phyloP scores from a whole-genome alignment of 441 rosid species.

The Omphalea diandra region DNA sequence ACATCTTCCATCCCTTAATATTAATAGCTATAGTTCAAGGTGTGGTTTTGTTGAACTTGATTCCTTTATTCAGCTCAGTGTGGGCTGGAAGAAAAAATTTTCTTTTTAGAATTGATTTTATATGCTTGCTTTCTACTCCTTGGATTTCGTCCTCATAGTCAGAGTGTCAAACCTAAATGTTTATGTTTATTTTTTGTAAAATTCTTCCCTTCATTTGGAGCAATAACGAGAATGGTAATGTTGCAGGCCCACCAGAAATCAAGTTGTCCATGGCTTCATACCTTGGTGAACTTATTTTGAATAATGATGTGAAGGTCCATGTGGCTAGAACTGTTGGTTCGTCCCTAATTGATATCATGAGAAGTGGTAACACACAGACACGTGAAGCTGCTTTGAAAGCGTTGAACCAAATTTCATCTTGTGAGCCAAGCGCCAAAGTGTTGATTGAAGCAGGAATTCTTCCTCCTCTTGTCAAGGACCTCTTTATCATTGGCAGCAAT shows the following conservation, averaged over 20 bases:
- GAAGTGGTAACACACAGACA: conserved; percentile 57
- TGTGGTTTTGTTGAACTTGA: not conserved
- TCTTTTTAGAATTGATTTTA: not conserved
- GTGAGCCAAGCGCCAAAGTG: conserved; percentile 74
- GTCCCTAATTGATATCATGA: conserved; percentile 73
- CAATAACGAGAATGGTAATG: conserved; percentile 30
- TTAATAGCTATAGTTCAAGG: not conserved
- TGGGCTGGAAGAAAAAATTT: not conserved
- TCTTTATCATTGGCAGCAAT: conserved; percentile 68
- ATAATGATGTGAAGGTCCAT: conserved; percentile 70
- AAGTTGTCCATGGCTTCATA: conserved; percentile 84
- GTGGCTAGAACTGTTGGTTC: conserved; percentile 89
- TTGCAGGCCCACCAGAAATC: conserved; percentile 79
- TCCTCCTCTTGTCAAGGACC: conserved; percentile 83
- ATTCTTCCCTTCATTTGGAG: conserved; percentile 17
- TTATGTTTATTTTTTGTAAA: not conserved
- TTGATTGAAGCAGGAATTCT: conserved; percentile 81
- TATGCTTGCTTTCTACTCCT: not conserved
- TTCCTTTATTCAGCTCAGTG: not conserved
- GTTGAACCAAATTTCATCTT: conserved; percentile 82
- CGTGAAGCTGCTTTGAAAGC: conserved; percentile 91
- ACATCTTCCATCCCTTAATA: not conserved
- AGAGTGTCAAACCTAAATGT: not conserved
- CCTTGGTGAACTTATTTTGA: conserved; percentile 84
- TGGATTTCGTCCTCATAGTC: not conserved